A percentile compares a stretch with the other conserved stretches of the same genome.
These are phyloP conservation scores for Heritiera fomes DNA, from an alignment of 345 rosid genomes.

Conservation along the genomic window DNA sequence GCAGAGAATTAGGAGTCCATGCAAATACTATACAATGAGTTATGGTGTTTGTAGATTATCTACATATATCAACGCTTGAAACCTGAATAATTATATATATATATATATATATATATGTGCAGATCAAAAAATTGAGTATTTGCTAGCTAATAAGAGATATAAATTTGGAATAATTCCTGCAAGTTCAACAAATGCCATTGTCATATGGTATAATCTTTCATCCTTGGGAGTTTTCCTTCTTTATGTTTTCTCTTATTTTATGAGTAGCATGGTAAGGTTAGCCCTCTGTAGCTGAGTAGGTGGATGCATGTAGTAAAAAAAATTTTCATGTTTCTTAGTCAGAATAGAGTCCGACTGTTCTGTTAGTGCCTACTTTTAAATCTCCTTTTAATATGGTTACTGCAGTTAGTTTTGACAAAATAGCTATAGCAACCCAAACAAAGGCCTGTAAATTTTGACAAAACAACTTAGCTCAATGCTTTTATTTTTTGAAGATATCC, in stretches of 20 bases:
- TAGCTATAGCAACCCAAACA: too few species aligned
- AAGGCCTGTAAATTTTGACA: too few species aligned
- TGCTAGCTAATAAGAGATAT: slow-evolving; percentile 44
- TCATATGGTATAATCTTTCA: slow-evolving; percentile 57
- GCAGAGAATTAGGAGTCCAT: too few species aligned
- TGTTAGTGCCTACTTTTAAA: too few species aligned
- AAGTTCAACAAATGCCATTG: slow-evolving; percentile 93
- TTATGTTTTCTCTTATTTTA: slow-evolving; percentile 2
- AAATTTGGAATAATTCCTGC: slow-evolving; percentile 82
- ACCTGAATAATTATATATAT: slow-evolving; percentile 15
- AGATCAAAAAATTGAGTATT: slow-evolving; percentile 48
- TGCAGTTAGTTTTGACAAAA: too few species aligned
- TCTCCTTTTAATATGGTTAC: too few species aligned
- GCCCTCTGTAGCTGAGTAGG: background rate
- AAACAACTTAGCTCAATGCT: too few species aligned
- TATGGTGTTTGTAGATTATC: background rate
- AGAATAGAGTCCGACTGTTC: too few species aligned
- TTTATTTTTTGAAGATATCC: too few species aligned
- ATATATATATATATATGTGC: slow-evolving; percentile 25
- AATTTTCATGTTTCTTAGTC: too few species aligned
- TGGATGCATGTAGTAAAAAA: too few species aligned
- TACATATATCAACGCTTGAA: background rate
- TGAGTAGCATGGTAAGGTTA: background rate
- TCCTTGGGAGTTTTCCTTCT: background rate
- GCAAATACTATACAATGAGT: background rate